Evolutionary conservation across 441 rosid species (phyloP).

Genomic region (Gossypium gossypioides): DNA sequence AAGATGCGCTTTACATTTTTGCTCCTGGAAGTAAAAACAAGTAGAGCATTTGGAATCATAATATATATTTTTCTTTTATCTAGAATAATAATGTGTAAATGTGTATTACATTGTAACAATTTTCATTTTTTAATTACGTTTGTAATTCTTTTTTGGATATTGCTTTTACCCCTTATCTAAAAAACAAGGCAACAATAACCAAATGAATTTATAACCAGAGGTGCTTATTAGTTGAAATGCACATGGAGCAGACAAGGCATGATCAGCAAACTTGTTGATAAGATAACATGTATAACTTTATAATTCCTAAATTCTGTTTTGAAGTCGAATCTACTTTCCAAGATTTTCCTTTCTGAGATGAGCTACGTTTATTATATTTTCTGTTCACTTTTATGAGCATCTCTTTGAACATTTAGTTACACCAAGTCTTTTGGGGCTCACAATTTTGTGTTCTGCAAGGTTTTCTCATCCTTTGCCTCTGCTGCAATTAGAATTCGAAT

Average conservation of each 20-base stretch:
- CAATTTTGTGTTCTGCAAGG: conserved; percentile 38
- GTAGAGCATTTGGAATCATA: not conserved
- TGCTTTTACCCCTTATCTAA: not conserved
- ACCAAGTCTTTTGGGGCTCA: conserved; percentile 15
- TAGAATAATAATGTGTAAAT: not conserved
- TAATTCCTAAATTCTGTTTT: not conserved
- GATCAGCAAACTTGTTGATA: not conserved
- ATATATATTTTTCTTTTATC: not conserved
- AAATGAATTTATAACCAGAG: not conserved
- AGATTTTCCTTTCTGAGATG: not conserved
- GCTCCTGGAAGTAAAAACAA: not conserved
- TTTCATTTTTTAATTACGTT: not conserved
- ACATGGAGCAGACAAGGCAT: not conserved
- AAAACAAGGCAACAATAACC: not conserved
- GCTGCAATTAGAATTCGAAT: conserved; percentile 64
- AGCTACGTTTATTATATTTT: not conserved
- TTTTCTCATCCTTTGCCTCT: conserved; percentile 53
- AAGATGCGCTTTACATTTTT: not conserved
- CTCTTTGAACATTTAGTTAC: not conserved
- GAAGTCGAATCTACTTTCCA: not conserved
- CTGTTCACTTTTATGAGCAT: not conserved
- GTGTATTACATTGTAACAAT: not conserved
- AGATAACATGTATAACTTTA: not conserved
- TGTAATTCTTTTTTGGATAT: not conserved
- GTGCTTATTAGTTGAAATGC: not conserved